Evolutionary conservation across 1,139 yeast species (phyloP), one percentile per base, ranked within the genome.

Genomic region (Geotrichum phurueaensis): DNA sequence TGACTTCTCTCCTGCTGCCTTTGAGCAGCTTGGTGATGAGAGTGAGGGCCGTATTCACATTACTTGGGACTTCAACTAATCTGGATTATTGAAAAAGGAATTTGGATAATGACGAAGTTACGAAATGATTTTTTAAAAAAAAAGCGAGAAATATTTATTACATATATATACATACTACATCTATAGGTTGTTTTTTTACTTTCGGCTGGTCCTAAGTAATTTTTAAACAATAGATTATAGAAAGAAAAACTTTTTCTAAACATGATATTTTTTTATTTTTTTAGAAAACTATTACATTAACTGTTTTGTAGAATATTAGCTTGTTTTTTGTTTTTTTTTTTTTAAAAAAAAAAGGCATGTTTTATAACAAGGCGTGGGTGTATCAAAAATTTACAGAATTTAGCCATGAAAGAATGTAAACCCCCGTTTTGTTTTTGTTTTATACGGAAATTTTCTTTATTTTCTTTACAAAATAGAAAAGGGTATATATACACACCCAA

Each of bases 1-100:
- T 55, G 86, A 83, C 69, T 75, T 83, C 63, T 79, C 84, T 10
- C 84, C 84, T 15, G 71, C 82, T 51, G 86, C 86, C 2, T 83
- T 82, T 68, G 62, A 72, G 56, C 64, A 73, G 64, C 73, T 83
- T 56, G 85, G 57, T n/a, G 76, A 73, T 63, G 70, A 72, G 62
- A 69, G 72, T 50, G 76, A 75, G 62, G 86, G 86, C 57, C 80
- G 80, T 49, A 72, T 82, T 63, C 68, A 71, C 27, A 75, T 83
- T 66, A 70, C 75, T 53, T 82, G 86, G 86, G 79, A 77, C 76
- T 63, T 43, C 39, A 43, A 50, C n/a, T 36, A 57, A 53, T 45
- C 43, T 23, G 43, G 54, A 55, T 49, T 29, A 45, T 23, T 53
- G 27, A 33, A 29, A 6, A n/a, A n/a, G n/a, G n/a, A n/a, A 50